Conservation (phyloP, 2,329 filamentous ascomycete species). For the Alternaria infectoria region DNA sequence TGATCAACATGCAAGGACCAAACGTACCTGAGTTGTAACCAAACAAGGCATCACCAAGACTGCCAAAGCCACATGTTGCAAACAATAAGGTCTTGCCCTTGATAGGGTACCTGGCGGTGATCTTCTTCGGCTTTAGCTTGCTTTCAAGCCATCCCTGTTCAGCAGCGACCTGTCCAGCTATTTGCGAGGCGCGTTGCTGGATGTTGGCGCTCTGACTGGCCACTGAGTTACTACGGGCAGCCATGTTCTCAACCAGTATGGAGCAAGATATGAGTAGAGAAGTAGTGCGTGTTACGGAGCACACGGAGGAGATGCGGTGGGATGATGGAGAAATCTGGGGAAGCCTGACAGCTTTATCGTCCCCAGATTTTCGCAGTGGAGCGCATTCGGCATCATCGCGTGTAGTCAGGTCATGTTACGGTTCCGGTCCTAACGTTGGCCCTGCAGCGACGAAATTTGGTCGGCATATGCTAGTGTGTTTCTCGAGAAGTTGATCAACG, state of each 20-base stretch:
- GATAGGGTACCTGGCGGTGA: conserved; percentile 48
- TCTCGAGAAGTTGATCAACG: background rate
- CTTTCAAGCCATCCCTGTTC: conserved; percentile 44
- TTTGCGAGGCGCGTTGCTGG: conserved; percentile 26
- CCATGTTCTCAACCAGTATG: conserved; percentile 3
- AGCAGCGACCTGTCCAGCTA: conserved; percentile 27
- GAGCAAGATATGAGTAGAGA: background rate
- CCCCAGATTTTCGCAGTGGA: conserved; percentile 75
- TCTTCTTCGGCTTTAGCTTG: conserved; percentile 46
- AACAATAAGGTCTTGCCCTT: conserved; percentile 46
- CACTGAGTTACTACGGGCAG: conserved; percentile 13
- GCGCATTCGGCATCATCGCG: conserved; percentile 49
- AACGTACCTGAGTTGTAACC: conserved; percentile 51
- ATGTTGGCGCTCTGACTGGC: conserved; percentile 23
- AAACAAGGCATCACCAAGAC: conserved; percentile 51
- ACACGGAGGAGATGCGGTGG: background rate
- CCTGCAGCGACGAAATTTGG: background rate
- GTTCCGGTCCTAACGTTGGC: background rate
- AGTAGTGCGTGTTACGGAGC: background rate
- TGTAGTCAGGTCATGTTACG: conserved; percentile 10
- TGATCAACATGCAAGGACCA: background rate
- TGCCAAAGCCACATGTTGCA: conserved; percentile 51
- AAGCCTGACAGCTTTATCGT: conserved; percentile 62
- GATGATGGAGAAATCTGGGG: conserved; percentile 13
- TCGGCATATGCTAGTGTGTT: background rate